These are phyloP conservation scores for Spinellus fusiger DNA, from an alignment of 192 early-diverging fungal genomes.

Conservation along the genomic window DNA sequence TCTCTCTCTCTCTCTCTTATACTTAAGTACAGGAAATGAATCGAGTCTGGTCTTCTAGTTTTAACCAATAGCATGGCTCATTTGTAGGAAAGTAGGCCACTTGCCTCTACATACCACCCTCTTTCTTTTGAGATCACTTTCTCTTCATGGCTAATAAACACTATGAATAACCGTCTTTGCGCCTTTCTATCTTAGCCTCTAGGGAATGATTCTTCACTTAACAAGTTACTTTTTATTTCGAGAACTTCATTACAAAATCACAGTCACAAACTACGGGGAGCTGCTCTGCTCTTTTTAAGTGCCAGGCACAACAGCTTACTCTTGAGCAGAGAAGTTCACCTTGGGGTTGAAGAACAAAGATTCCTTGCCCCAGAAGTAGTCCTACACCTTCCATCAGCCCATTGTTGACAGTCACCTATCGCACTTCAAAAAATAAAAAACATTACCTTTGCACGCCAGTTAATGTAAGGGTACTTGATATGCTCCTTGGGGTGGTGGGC, in stretches of 20 bases:
- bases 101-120: too few relatives aligned
- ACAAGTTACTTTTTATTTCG: not conserved
- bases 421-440: not conserved
- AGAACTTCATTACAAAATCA: not conserved
- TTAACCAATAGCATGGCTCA: too few relatives aligned
- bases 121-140: too few relatives aligned
- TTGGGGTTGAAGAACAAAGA: constrained; percentile 31
- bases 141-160: too few relatives aligned
- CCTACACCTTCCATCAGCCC: not conserved
- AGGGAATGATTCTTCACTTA: not conserved
- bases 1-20: too few relatives aligned
- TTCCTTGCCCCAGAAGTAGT: constrained; percentile 34
- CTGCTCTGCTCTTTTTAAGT: too few relatives aligned
- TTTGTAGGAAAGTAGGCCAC: too few relatives aligned
- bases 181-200: too few relatives aligned
- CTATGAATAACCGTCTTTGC: too few relatives aligned
- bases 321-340: constrained; percentile 26
- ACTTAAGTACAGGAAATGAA: too few relatives aligned
- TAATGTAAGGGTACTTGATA: constrained; percentile 30
- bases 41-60: too few relatives aligned
- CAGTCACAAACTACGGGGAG: too few relatives aligned
- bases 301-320: not conserved
- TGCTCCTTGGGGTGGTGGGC: constrained; percentile 25
- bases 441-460: constrained; percentile 57
- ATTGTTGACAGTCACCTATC: not conserved